Base-by-base conservation (phyloP, 371 early-diverging fungal species). In the Mortierella sp. region DNA sequence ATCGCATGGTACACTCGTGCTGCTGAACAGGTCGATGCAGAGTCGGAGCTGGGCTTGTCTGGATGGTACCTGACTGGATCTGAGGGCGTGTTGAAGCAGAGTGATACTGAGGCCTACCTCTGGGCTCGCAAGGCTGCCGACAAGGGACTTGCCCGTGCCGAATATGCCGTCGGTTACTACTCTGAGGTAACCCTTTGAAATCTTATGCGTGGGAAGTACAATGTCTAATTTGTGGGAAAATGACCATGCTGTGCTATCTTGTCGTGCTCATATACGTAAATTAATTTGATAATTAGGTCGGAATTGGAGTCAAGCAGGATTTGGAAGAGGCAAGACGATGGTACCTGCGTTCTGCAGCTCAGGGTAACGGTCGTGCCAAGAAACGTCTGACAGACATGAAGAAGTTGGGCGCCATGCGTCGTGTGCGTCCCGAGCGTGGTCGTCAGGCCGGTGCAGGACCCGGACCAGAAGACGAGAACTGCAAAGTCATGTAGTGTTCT, bases 1-100 rank as follows among this genome's bases (percentile, higher is more conserved):
- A 98, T 99, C 87, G 96, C 96, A 5, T 99, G 99, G 98, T 99
- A 98, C 89, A 96, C 98, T 51, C 94, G 95, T 8, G 96, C 98
- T 2, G 97, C 97, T 10, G 96, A 98, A 74, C 94, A 96, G 81
- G 95, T 96, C 4, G 93, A 98, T 83, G 87, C 95, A 3, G 96
- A 97, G 55, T 92, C 95, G 7, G 95, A 96, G 78, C 88, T 97
- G 73, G 97, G 97, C 35, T 90, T 97, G 32, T 95, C 96, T 1
- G 97, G 97, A 10, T 97, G 97, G 97, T 97, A 97, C 80, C 87
- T 97, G 81, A 97, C 97, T 1, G 97, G 97, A 41, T 91, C 95
- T 1, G 96, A 96, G 54, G 94, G 94, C 6, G 90, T 96, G 21
- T 80, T 97, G 87, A 91, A 91, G 84, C 97, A 95, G 87, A 93